Conservation (phyloP, 2,329 filamentous ascomycete species). For the Talaromyces pinophilus region DNA sequence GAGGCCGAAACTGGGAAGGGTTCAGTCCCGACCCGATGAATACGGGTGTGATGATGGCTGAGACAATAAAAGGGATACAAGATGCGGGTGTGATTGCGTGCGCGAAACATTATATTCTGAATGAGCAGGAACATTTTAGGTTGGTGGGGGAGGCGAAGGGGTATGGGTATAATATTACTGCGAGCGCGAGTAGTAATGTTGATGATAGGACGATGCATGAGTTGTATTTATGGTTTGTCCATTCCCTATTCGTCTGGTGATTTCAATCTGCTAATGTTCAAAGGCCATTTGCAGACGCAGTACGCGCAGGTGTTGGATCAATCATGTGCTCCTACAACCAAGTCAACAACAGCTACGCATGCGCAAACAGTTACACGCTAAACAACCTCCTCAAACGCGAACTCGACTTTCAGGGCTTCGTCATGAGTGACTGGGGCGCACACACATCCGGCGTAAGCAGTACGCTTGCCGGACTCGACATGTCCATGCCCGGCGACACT, state of each 20-base stretch:
- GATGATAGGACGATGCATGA: slow-evolving; percentile 66
- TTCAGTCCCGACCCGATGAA: slow-evolving; percentile 74
- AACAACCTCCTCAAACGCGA: slow-evolving; percentile 69
- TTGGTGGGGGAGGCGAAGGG: slow-evolving; percentile 62
- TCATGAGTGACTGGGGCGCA: slow-evolving; percentile 73
- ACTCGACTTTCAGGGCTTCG: slow-evolving; percentile 72
- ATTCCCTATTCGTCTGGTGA: not conserved
- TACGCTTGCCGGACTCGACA: slow-evolving; percentile 71
- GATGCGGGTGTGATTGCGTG: slow-evolving; percentile 79
- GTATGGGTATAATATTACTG: slow-evolving; percentile 61
- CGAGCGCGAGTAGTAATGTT: slow-evolving; percentile 61
- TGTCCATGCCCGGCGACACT: slow-evolving; percentile 84
- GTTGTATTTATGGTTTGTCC: slow-evolving; percentile 67
- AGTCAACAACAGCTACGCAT: slow-evolving; percentile 68
- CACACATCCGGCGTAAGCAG: slow-evolving; percentile 69
- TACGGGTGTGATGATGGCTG: slow-evolving; percentile 69
- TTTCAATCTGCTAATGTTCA: not conserved
- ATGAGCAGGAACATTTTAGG: slow-evolving; percentile 74
- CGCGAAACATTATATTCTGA: slow-evolving; percentile 73
- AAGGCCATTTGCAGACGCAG: slow-evolving; percentile 66
- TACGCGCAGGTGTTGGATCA: slow-evolving; percentile 64
- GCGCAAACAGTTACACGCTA: slow-evolving; percentile 62
- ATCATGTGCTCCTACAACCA: slow-evolving; percentile 77
- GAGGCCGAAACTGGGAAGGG: slow-evolving; percentile 68
- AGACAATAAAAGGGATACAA: slow-evolving; percentile 78